These are phyloP conservation scores for Sechiopsis laciniata DNA, from an alignment of 306 rosid genomes.

Conservation along the genomic window DNA sequence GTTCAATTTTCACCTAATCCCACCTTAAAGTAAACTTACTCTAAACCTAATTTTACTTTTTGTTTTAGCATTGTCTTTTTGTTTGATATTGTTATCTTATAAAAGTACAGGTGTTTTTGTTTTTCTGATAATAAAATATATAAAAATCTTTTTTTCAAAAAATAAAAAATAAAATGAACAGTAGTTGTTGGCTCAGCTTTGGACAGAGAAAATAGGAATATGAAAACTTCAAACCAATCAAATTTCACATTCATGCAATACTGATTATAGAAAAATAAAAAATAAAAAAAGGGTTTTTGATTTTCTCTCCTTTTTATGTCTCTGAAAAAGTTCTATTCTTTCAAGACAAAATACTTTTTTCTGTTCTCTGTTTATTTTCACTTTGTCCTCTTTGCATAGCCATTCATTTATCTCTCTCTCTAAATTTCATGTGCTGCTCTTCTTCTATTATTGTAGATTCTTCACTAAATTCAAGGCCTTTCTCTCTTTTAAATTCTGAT, in stretches of 20 bases:
- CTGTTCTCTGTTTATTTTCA: slow-evolving; percentile 8
- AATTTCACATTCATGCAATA: slow-evolving; percentile 16
- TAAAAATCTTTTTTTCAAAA: too few species aligned
- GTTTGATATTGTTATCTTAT: slow-evolving; percentile 7
- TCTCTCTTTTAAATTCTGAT: not conserved
- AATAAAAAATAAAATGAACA: not conserved
- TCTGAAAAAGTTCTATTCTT: slow-evolving; percentile 21
- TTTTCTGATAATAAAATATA: not conserved
- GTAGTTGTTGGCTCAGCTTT: slow-evolving; percentile 13
- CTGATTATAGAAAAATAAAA: slow-evolving; percentile 17
- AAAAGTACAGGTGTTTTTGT: slow-evolving; percentile 11
- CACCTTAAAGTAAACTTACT: slow-evolving; percentile 15
- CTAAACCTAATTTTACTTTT: slow-evolving; percentile 27
- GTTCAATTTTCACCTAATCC: slow-evolving; percentile 26
- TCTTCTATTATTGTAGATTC: slow-evolving; percentile 20
- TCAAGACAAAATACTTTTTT: slow-evolving; percentile 1
- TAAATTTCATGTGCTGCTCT: slow-evolving; percentile 1
- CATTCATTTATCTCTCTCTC: not conserved
- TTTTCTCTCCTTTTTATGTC: slow-evolving; percentile 21
- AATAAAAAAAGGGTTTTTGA: not conserved
- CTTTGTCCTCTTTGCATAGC: slow-evolving; percentile 15
- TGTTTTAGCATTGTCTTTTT: slow-evolving; percentile 9
- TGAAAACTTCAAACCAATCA: slow-evolving; percentile 24
- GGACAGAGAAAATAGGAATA: slow-evolving; percentile 20
- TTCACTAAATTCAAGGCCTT: slow-evolving; percentile 15